Conservation (phyloP, 495 filamentous ascomycete genomes). For the Podospora australis region DNA sequence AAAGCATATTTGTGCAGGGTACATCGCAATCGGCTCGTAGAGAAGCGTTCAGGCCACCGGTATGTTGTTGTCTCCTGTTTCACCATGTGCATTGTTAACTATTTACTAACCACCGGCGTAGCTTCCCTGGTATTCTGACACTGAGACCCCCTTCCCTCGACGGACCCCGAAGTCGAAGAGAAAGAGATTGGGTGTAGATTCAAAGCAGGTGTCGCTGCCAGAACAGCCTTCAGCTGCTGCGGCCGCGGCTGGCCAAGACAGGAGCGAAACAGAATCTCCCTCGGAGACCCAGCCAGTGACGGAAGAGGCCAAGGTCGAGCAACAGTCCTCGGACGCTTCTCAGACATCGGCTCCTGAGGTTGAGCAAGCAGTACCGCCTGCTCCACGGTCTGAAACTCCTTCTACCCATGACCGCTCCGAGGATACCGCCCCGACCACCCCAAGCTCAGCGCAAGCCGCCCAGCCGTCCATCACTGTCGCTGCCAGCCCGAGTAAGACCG, state of each 20-base stretch:
- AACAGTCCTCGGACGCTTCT: constrained; percentile 24
- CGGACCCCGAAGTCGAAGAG: constrained; percentile 32
- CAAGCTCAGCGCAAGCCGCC: constrained; percentile 50
- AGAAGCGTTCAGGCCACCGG: no score
- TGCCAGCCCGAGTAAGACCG: constrained; percentile 25
- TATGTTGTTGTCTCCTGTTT: no score
- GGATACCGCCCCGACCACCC: constrained; percentile 59
- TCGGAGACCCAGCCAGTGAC: constrained; percentile 10
- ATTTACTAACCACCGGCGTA: constrained; percentile 22
- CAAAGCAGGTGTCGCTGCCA: constrained; percentile 27
- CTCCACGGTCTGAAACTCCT: constrained; percentile 55
- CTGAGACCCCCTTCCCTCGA: constrained; percentile 59
- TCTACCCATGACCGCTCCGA: constrained; percentile 64
- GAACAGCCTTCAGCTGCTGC: constrained; percentile 20
- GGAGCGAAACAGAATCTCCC: no score
- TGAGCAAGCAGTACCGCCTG: constrained; percentile 26
- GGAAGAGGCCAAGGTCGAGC: constrained; percentile 16
- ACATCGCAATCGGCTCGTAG: no score
- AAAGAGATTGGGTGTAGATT: constrained; percentile 29
- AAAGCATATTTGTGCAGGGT: no score
- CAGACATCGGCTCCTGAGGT: constrained; percentile 15
- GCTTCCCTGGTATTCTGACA: constrained; percentile 79
- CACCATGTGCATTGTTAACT: not conserved
- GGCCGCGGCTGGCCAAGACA: constrained; percentile 1
- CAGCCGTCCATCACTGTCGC: constrained; percentile 26